Conservation (phyloP, 805 yeast species). For the Candida ulmi region DNA sequence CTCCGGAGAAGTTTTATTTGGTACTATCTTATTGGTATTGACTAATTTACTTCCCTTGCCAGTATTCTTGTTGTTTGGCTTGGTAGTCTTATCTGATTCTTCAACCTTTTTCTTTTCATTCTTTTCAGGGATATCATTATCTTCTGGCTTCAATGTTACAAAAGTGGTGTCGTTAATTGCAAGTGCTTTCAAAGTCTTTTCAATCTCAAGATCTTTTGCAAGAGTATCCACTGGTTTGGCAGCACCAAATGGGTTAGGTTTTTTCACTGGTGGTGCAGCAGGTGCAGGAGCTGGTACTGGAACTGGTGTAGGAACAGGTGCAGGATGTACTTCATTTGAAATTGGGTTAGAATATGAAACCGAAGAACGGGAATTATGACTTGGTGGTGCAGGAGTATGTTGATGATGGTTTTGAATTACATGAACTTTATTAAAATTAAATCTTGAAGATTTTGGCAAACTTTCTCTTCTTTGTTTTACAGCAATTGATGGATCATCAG, state of each 20-base stretch:
- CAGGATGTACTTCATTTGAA: too few species aligned
- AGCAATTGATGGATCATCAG: conserved; percentile 20
- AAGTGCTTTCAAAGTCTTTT: conserved; percentile 36
- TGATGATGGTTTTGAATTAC: too few species aligned
- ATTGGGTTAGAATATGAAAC: too few species aligned
- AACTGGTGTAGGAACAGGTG: conserved; percentile 11
- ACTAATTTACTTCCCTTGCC: neutral
- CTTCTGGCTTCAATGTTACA: conserved; percentile 18
- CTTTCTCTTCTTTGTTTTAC: conserved; percentile 2
- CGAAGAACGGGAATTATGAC: too few species aligned
- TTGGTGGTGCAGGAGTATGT: too few species aligned
- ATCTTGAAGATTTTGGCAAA: neutral
- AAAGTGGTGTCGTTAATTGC: conserved; percentile 40
- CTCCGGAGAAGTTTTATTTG: neutral
- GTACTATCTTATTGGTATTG: neutral
- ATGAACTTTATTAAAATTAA: neutral
- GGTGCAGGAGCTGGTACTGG: conserved; percentile 8
- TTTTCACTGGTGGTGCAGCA: conserved; percentile 26
- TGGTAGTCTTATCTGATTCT: neutral
- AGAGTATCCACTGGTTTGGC: conserved; percentile 84
- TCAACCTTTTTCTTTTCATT: neutral
- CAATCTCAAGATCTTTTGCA: conserved; percentile 59
- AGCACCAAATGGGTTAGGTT: conserved; percentile 70
- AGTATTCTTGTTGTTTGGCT: neutral
- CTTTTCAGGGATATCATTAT: neutral